These are phyloP conservation scores for Microbotryum intermedium DNA, from an alignment of 1,284 basidiomycete species.

Conservation along the genomic window DNA sequence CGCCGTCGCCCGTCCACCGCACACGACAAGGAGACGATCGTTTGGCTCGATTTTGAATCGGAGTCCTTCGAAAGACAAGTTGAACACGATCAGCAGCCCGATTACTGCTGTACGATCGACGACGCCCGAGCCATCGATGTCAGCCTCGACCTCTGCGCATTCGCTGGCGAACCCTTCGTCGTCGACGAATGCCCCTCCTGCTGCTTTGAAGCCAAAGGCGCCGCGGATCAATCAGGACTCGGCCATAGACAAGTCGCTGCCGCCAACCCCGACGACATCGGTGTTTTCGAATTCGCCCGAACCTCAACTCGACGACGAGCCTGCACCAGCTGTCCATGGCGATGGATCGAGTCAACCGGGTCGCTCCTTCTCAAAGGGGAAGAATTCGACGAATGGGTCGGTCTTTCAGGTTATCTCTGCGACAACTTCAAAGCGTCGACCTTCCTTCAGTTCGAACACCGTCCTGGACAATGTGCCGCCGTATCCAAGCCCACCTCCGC, in stretches of 20 bases:
- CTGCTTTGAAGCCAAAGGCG: too few species aligned
- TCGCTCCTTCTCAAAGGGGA: too few species aligned
- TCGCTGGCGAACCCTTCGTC: not conserved
- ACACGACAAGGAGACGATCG: not conserved
- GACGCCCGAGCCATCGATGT: constrained; percentile 1
- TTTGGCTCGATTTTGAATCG: too few species aligned
- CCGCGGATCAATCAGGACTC: not conserved
- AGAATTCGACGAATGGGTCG: not conserved
- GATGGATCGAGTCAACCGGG: too few species aligned
- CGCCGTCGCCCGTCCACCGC: not conserved
- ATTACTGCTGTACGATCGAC: not conserved
- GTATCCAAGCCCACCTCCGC: too few species aligned
- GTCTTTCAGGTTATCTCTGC: constrained; percentile 26
- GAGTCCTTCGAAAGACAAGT: too few species aligned
- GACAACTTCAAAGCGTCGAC: constrained; percentile 9
- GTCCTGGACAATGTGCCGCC: not conserved
- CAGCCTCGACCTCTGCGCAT: not conserved
- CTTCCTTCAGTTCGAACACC: constrained; percentile 1
- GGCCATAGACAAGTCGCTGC: constrained; percentile 22
- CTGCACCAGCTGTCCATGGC: not conserved
- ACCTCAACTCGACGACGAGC: not conserved
- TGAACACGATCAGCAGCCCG: too few species aligned
- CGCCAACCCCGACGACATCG: constrained; percentile 18
- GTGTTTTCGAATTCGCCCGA: constrained; percentile 2
- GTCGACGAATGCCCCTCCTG: not conserved